phyloP scores from a whole-genome alignment of 2,329 filamentous ascomycete genomes.

The Fusarium sp. region DNA sequence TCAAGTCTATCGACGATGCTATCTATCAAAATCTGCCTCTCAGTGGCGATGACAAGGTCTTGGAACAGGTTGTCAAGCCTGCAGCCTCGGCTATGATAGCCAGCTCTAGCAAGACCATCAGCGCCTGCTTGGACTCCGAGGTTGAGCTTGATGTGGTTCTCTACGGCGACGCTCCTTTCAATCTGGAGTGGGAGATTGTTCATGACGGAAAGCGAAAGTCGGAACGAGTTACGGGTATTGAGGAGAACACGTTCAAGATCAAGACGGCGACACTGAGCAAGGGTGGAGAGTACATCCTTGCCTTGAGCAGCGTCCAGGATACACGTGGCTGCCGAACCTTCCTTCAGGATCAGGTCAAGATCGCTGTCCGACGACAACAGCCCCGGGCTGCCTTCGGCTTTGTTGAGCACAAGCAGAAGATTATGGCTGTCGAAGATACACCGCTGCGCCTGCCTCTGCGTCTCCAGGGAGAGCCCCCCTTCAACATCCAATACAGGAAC shows the following conservation, averaged over 20 bases:
- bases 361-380: constrained; percentile 88
- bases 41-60: constrained; percentile 68
- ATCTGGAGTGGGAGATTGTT: constrained; percentile 90
- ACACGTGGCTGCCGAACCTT: constrained; percentile 87
- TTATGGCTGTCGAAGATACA: constrained; percentile 82
- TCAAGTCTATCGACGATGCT: constrained; percentile 82
- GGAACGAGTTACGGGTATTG: constrained; percentile 72
- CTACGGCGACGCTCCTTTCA: constrained; percentile 87
- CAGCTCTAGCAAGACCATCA: constrained; percentile 64
- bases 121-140: constrained; percentile 85
- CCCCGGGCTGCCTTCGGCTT: constrained; percentile 88
- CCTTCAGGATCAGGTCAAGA: constrained; percentile 85
- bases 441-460: constrained; percentile 82
- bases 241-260: constrained; percentile 74
- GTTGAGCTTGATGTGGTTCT: constrained; percentile 81
- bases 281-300: constrained; percentile 91
- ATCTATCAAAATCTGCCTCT: constrained; percentile 80
- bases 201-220: constrained; percentile 88
- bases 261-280: constrained; percentile 78
- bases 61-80: constrained; percentile 94
- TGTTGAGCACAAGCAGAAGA: constrained; percentile 81
- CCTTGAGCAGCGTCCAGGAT: constrained; percentile 88
- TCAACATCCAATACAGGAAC: constrained; percentile 82
- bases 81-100: constrained; percentile 84
- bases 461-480: constrained; percentile 87